Conservation (phyloP, 2,329 filamentous ascomycete genomes). For the Paecilomyces sp. region DNA sequence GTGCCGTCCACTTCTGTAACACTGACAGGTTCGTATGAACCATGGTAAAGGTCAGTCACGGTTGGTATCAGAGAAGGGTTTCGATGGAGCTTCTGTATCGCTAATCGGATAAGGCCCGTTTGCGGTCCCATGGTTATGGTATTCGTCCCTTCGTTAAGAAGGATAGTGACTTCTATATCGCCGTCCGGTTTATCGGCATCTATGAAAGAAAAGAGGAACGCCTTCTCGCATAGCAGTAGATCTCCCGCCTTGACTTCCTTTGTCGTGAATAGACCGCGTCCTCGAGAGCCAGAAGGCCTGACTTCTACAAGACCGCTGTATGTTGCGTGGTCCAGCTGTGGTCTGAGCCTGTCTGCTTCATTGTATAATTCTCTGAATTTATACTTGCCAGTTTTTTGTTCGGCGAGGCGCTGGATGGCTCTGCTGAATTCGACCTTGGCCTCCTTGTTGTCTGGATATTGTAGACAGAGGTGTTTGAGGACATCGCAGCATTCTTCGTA, state of each 20-base stretch:
- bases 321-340: constrained; percentile 41
- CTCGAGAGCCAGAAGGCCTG: constrained; percentile 32
- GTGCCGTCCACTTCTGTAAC: constrained; percentile 24
- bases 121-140: constrained; percentile 30
- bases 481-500: constrained; percentile 31
- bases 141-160: constrained; percentile 33
- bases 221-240: constrained; percentile 51
- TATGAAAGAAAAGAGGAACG: constrained; percentile 35
- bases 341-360: background rate
- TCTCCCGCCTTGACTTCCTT: constrained; percentile 43
- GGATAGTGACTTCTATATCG: background rate
- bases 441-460: constrained; percentile 27
- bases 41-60: constrained; percentile 35
- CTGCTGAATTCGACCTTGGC: constrained; percentile 16
- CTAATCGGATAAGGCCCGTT: constrained; percentile 31
- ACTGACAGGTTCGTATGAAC: constrained; percentile 29
- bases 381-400: background rate
- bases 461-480: constrained; percentile 23
- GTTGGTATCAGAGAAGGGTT: constrained; percentile 26
- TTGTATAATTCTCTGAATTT: background rate
- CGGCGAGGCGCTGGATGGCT: background rate
- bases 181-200: background rate
- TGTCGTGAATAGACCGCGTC: constrained; percentile 47
- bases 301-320: constrained; percentile 39
- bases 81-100: constrained; percentile 41